These are phyloP conservation scores for Pseudogymnoascus sp. DNA, from an alignment of 2,329 filamentous ascomycete genomes.

Conservation along the genomic window DNA sequence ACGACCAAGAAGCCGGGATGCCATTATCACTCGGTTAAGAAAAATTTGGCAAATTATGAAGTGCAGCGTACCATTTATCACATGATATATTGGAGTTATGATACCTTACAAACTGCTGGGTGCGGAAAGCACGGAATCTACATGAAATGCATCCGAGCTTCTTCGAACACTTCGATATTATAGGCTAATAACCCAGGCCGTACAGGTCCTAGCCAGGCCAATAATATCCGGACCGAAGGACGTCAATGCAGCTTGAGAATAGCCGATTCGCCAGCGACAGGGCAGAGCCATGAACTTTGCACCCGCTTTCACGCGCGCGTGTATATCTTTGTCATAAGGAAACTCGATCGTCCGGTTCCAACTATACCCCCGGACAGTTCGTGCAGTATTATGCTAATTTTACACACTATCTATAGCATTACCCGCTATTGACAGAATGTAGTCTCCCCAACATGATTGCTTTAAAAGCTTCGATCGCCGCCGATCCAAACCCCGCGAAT, in stretches of 20 bases:
- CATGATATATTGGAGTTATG: not conserved
- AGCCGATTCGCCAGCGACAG: not conserved
- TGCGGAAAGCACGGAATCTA: not conserved
- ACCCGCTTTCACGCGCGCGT: not conserved
- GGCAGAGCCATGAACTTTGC: not conserved
- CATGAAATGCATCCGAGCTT: not conserved
- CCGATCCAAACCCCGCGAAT: not conserved
- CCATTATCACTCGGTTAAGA: no score
- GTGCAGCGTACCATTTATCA: not conserved
- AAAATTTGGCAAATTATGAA: no score
- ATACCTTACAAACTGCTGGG: not conserved
- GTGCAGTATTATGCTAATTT: not conserved
- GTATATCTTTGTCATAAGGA: not conserved
- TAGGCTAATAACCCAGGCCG: not conserved
- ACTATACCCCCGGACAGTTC: not conserved
- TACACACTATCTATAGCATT: not conserved
- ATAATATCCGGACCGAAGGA: not conserved
- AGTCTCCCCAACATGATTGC: not conserved
- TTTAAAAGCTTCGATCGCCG: not conserved
- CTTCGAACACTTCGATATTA: not conserved
- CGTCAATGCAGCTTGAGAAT: not conserved
- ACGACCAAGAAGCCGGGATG: not conserved
- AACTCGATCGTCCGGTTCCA: not conserved
- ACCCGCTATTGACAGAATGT: not conserved
- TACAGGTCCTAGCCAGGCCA: no score